Percentiles rank a stretch among this genome's conserved stretches.
phyloP scores from a whole-genome alignment of 371 early-diverging fungal genomes.

The Conidiobolus incongruus region DNA sequence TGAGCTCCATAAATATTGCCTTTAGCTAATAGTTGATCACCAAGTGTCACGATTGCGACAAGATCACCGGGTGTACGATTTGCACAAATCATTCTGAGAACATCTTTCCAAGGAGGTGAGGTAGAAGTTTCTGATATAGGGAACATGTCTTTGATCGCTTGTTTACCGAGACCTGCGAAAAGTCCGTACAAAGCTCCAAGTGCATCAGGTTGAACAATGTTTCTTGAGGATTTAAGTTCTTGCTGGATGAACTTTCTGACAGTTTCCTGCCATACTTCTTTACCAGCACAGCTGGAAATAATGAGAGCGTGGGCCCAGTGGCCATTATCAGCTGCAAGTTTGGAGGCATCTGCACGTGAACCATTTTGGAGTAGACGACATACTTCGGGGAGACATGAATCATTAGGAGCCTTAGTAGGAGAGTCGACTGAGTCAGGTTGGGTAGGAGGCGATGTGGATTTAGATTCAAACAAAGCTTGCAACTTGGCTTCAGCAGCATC shows the following conservation, averaged over 20 bases:
- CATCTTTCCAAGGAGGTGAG: slow-evolving; percentile 28
- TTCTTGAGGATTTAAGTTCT: not conserved
- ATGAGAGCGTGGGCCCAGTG: slow-evolving; percentile 82
- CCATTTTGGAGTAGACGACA: slow-evolving; percentile 36
- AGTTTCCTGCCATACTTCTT: slow-evolving; percentile 61
- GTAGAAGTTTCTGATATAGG: slow-evolving; percentile 1
- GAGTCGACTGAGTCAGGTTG: slow-evolving; percentile 4
- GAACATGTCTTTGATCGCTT: slow-evolving; percentile 5
- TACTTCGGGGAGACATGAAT: slow-evolving; percentile 10
- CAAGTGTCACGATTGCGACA: slow-evolving; percentile 44
- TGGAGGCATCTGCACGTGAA: slow-evolving; percentile 48
- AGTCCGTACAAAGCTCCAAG: slow-evolving; percentile 45
- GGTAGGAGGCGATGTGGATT: slow-evolving; percentile 8
- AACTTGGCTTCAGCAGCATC: slow-evolving; percentile 7
- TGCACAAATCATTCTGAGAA: slow-evolving; percentile 48
- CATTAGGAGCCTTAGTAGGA: not conserved
- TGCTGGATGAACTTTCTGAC: slow-evolving; percentile 38
- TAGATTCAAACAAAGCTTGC: slow-evolving; percentile 12
- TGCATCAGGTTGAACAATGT: slow-evolving; percentile 16
- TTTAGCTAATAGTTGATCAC: slow-evolving; percentile 37
- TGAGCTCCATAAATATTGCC: slow-evolving; percentile 55
- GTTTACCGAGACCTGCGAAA: slow-evolving; percentile 40
- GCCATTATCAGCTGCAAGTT: slow-evolving; percentile 35
- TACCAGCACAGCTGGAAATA: slow-evolving; percentile 64
- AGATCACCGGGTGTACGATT: slow-evolving; percentile 61